These are phyloP conservation scores for Ganoderma lingzhi DNA, from an alignment of 1,284 basidiomycete genomes.

Conservation along the genomic window DNA sequence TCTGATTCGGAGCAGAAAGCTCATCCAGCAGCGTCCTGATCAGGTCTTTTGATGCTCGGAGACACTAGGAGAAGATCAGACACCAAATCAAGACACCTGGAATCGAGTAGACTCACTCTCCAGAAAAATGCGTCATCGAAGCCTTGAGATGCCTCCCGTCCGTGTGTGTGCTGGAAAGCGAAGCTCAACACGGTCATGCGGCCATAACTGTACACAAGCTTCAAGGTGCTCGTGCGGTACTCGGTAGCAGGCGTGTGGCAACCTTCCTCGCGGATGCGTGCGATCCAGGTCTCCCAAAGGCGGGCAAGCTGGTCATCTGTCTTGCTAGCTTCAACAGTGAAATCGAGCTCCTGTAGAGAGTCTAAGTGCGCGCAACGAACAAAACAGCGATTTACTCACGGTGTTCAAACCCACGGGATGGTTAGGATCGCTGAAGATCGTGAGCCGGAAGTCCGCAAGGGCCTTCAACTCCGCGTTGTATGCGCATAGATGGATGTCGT, in stretches of 20 bases:
- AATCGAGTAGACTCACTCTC: slow-evolving; percentile 55
- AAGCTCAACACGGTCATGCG: slow-evolving; percentile 75
- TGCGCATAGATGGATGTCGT: slow-evolving; percentile 79
- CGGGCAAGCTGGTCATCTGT: slow-evolving; percentile 70
- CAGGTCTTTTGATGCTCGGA: slow-evolving; percentile 68
- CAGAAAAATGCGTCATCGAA: slow-evolving; percentile 63
- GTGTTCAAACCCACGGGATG: slow-evolving; percentile 79
- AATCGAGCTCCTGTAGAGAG: slow-evolving; percentile 59
- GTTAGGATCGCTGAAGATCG: slow-evolving; percentile 76
- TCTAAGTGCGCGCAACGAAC: neutral
- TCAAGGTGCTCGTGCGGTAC: slow-evolving; percentile 71
- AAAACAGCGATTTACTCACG: slow-evolving; percentile 46
- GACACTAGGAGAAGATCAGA: slow-evolving; percentile 51
- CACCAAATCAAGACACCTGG: neutral
- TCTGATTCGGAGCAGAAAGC: slow-evolving; percentile 60
- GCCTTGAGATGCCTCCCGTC: slow-evolving; percentile 62
- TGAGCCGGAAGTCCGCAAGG: slow-evolving; percentile 64
- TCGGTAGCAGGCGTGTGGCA: slow-evolving; percentile 57
- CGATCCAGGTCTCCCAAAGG: slow-evolving; percentile 64
- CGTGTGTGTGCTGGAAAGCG: slow-evolving; percentile 79
- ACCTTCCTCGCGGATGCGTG: slow-evolving; percentile 56
- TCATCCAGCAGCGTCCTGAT: slow-evolving; percentile 70
- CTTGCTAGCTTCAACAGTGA: slow-evolving; percentile 68
- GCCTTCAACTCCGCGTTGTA: slow-evolving; percentile 78
- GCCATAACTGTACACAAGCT: slow-evolving; percentile 72